phyloP scores from a whole-genome alignment of 257 asterid genomes.

The Primulina tabacum region DNA sequence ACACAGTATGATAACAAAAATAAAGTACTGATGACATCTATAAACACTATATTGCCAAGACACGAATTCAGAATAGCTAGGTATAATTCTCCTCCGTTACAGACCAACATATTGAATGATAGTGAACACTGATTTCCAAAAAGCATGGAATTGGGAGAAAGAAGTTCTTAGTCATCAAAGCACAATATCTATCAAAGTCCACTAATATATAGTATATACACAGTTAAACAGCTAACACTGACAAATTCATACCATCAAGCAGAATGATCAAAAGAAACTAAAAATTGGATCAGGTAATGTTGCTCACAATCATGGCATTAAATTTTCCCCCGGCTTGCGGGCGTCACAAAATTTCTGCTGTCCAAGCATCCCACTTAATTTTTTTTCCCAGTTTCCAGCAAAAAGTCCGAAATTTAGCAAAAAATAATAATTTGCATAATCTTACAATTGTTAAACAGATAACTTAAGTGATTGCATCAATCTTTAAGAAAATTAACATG shows the following conservation, averaged over 20 bases:
- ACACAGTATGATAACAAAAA: conserved; percentile 4
- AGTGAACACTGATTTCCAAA: not conserved
- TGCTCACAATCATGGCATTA: not conserved
- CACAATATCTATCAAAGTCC: not conserved
- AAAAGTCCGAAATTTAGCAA: no score
- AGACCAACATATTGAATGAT: not conserved
- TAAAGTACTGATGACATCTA: not conserved
- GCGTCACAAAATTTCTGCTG: not conserved
- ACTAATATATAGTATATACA: not conserved
- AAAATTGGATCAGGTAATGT: conserved; percentile 15
- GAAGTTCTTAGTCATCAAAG: not conserved
- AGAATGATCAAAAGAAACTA: conserved; percentile 3
- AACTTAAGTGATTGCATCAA: not conserved
- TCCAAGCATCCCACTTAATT: not conserved
- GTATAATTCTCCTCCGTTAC: not conserved
- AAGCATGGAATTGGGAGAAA: conserved; percentile 6
- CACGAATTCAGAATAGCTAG: not conserved
- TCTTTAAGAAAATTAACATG: not conserved
- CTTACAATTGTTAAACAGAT: no score
- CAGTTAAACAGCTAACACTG: not conserved
- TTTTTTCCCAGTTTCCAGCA: not conserved
- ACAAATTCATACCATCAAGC: conserved; percentile 23
- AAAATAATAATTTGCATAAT: no score
- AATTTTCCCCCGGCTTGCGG: no score
- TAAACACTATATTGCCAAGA: not conserved